Evolutionary conservation across 2,329 filamentous ascomycete species (phyloP).

Genomic region (Plectosphaerella plurivora): DNA sequence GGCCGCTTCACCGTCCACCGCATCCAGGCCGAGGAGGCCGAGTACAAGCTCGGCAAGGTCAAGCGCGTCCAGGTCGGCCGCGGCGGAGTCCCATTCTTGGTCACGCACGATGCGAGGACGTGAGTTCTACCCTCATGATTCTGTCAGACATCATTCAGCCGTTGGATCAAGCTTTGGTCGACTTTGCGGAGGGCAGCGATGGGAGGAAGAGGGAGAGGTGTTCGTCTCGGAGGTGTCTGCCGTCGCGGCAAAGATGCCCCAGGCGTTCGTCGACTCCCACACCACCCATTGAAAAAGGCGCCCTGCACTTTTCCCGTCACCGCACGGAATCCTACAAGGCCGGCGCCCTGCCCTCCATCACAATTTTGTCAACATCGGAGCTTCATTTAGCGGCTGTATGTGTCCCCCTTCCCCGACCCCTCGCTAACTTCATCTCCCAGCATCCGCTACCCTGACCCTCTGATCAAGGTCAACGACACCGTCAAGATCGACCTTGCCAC

Average conservation of each 20-base stretch:
- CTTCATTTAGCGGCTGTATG: conserved; percentile 52
- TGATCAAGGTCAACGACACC: conserved; percentile 99
- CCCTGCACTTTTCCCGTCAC: too few species aligned
- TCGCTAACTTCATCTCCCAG: conserved; percentile 51
- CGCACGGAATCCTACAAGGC: too few species aligned
- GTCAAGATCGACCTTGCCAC: conserved; percentile 94
- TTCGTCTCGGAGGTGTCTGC: too few species aligned
- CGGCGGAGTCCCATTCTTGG: conserved; percentile 99
- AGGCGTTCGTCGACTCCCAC: too few species aligned
- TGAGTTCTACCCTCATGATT: conserved; percentile 59
- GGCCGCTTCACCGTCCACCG: conserved; percentile 99
- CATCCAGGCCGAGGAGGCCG: conserved; percentile 96
- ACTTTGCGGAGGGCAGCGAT: conserved; percentile 24
- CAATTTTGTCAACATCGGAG: conserved; percentile 19
- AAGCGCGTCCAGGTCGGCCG: conserved; percentile 99
- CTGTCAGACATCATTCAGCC: conserved; percentile 97
- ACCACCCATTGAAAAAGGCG: too few species aligned
- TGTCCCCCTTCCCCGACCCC: conserved; percentile 20
- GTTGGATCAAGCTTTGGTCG: conserved; percentile 99
- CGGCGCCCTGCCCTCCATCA: neutral
- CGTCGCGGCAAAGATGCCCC: too few species aligned
- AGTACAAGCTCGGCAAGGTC: conserved; percentile 99
- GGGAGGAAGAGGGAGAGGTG: conserved; percentile 1
- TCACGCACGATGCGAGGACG: conserved; percentile 99
- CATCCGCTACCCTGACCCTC: conserved; percentile 97